Evolutionary conservation across 169 alveolate species (phyloP), one percentile per base, ranked within the genome.

Genomic region (Plasmodium inui): DNA sequence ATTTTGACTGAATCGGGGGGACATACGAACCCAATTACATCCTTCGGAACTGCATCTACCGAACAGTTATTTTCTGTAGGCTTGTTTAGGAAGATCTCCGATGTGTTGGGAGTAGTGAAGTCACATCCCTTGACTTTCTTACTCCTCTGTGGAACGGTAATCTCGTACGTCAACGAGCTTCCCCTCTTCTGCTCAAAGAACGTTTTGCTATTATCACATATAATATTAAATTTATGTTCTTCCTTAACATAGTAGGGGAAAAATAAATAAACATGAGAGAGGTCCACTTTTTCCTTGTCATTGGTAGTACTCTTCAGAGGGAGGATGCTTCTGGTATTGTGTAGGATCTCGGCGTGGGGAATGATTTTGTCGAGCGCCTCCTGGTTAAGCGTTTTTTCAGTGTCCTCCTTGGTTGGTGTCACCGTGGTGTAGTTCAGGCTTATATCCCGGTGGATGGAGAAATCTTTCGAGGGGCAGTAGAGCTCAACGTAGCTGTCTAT

Each of bases 71-170:
- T 53, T n/a, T 5, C 90, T 28, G 26, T 19, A 61, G 19, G 28
- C 30, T n/a, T 46, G 22, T 79, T 78, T 44, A 61, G 79, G 44
- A 76, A 55, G 5, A 80, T 50, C 3, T 74, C 79, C 2, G 79
- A 10, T 89, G 57, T 44, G 6, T 2, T n/a, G n/a, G 50, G 0
- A n/a, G 30, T 67, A n/a, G 30, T 67, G 34, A 89, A 89, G 32
- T 80, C 76, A 28, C 94, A 89, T 0, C 94, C 94, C 41, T 89
- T 89, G 3, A 89, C 39, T 89, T 80, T 70, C 9, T 89, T 34
- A 14, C 46, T 70, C 34, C 94, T 89, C 53, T 80, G 44, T 0
- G 94, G 90, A 41, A 80, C 39, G 17, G 22, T 79, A 67, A 89
- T 70, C 10, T 78, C 26, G 37, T 89, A 89, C 0, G 83, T 22